Evolutionary conservation across 768 basidiomycete genomes (phyloP).

Genomic region (Tubosaeta sp.): DNA sequence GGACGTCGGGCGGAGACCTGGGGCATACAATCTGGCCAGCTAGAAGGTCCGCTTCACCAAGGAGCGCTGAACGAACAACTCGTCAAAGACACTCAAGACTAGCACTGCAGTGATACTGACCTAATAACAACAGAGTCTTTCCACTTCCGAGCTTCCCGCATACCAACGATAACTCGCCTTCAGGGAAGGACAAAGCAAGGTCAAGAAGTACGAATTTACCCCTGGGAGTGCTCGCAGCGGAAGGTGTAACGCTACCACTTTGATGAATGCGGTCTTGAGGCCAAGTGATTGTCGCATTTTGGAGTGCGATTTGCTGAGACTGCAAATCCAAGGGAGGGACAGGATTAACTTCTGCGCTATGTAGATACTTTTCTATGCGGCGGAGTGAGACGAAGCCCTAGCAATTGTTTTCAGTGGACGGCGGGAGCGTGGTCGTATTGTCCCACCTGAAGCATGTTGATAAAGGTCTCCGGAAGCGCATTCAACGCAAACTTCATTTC

Average conservation of each 20-base stretch:
- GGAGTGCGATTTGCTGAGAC: slow-evolving; percentile 63
- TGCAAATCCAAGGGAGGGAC: slow-evolving; percentile 57
- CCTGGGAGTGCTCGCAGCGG: slow-evolving; percentile 66
- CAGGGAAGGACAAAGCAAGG: slow-evolving; percentile 71
- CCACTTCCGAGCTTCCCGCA: slow-evolving; percentile 90
- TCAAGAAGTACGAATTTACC: slow-evolving; percentile 80
- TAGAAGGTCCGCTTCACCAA: slow-evolving; percentile 58
- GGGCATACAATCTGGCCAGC: slow-evolving; percentile 80
- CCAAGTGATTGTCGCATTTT: slow-evolving; percentile 89
- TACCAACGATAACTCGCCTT: slow-evolving; percentile 73
- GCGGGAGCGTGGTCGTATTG: not conserved
- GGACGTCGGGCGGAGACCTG: slow-evolving; percentile 74
- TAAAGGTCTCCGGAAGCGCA: slow-evolving; percentile 85
- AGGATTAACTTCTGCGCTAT: slow-evolving; percentile 62
- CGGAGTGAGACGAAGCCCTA: slow-evolving; percentile 79
- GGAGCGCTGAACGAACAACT: slow-evolving; percentile 45
- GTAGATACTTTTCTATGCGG: slow-evolving; percentile 88
- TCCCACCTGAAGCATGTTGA: slow-evolving; percentile 77
- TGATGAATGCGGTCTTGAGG: slow-evolving; percentile 62
- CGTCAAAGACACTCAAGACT: slow-evolving; percentile 4
- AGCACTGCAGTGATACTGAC: slow-evolving; percentile 28
- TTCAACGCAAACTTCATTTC: slow-evolving; percentile 88
- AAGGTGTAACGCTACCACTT: slow-evolving; percentile 44
- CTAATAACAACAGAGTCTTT: slow-evolving; percentile 78
- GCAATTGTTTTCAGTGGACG: not conserved